Conservation (phyloP, 495 filamentous ascomycete species). For the Echria macrotheca region DNA sequence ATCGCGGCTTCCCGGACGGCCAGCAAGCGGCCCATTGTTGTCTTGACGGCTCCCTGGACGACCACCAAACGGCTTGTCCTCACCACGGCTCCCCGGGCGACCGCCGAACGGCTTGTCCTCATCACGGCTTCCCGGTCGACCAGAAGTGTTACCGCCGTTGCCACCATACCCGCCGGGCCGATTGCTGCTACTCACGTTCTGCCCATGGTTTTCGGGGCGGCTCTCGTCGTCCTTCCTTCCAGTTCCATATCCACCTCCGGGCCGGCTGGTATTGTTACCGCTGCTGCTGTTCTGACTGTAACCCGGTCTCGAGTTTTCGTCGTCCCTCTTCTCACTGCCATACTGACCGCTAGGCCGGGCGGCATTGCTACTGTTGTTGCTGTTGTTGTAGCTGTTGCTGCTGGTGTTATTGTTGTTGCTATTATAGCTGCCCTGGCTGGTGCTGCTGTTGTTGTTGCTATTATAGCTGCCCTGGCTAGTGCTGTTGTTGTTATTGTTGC, state of each 20-base stretch:
- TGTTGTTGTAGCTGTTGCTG: neutral
- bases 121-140: neutral
- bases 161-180: neutral
- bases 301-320: neutral
- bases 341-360: neutral
- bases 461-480: neutral
- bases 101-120: neutral
- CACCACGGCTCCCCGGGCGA: neutral
- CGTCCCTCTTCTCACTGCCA: neutral
- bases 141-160: neutral
- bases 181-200: too few species aligned
- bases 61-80: neutral
- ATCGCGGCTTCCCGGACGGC: neutral
- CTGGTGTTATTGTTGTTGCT: conserved; percentile 1
- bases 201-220: neutral
- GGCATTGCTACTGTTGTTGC: neutral
- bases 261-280: neutral
- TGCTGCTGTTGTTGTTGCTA: conserved; percentile 5
- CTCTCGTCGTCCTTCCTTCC: neutral
- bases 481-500: neutral
- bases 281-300: neutral
- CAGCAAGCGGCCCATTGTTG: neutral
- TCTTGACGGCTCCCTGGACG: neutral
- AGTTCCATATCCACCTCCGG: neutral
- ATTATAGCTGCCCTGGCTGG: neutral